These are phyloP conservation scores for Boletus austroedulis DNA, from an alignment of 1,284 basidiomycete species.

Conservation along the genomic window DNA sequence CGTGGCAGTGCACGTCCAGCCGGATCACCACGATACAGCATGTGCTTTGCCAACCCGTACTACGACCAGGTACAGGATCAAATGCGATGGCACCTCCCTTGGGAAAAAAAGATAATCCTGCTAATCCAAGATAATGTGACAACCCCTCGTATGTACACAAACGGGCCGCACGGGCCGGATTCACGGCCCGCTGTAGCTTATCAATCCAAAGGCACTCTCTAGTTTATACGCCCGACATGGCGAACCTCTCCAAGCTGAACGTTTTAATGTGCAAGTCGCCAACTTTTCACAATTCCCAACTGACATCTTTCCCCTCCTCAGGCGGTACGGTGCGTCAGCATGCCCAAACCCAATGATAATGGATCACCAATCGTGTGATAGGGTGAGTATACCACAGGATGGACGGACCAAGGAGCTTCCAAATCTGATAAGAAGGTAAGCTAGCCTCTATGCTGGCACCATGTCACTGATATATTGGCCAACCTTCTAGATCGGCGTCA, in stretches of 20 bases:
- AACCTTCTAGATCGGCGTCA: conserved; percentile 59
- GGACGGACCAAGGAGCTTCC: conserved; percentile 85
- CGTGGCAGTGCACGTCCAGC: conserved; percentile 26
- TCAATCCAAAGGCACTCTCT: too few relatives aligned
- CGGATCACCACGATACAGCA: conserved; percentile 11
- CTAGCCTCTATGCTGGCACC: background rate
- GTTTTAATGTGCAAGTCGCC: conserved; percentile 67
- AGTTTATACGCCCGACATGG: conserved; percentile 33
- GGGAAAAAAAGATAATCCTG: too few relatives aligned
- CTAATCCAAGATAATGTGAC: too few relatives aligned
- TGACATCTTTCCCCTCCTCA: conserved; percentile 25
- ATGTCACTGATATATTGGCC: background rate
- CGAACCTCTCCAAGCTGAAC: conserved; percentile 50
- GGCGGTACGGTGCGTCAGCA: conserved; percentile 59
- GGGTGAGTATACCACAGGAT: conserved; percentile 94
- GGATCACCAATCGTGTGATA: conserved; percentile 24
- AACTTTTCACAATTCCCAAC: background rate
- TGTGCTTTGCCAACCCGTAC: background rate
- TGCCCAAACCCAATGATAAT: background rate
- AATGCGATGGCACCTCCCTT: background rate
- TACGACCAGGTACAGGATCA: conserved; percentile 1
- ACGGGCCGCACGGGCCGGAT: too few relatives aligned
- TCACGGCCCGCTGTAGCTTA: background rate
- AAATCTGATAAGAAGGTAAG: conserved; percentile 90
- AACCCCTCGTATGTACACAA: too few relatives aligned